Base-by-base conservation (phyloP, 768 basidiomycete genomes). In the Boletellus ananiceps region DNA sequence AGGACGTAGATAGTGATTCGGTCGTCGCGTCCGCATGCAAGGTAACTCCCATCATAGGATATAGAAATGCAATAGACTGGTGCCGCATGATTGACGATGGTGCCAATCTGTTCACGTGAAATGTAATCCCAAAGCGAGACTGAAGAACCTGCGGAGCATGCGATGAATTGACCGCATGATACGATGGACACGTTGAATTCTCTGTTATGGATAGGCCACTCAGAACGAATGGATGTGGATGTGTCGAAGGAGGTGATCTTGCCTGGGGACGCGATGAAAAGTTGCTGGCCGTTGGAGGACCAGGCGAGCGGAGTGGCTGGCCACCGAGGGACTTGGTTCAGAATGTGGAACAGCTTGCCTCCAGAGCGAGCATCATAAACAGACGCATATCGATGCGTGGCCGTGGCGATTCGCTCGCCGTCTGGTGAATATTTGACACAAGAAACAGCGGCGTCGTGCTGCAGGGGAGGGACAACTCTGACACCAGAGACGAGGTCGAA, bases 91-190 rank as follows among this genome's bases (percentile, higher is more conserved):
- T 21, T 6, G 34, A 49, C 3, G 47, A 37, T 11, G 18, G 1
- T 19, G 33, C 40, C 27, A 36, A 47, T 40, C 19, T 29, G 35
- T 8, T 35, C 31, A 16, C 35, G 23, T 14, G 49, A 50, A 13
- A 36, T 23, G 5, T 36, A 39, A 32, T 54, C 49, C 53, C 49
- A 54, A 13, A 54, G 40, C 13, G 45, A 47, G 36, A 54, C 41
- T 2, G 41, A 47, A 8, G 45, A 46, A n/a, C 49, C 40, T n/a
- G 45, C 29, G 15, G 41, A 29, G 43, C 25, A 42, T 11, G 41
- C 47, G 5, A 49, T 43, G 18, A 43, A 37, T 38, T 5, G 40
- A n/a, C 45, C 41, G 21, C 42, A 33, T 11, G 29, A 44, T 25
- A 36, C 35, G 9, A 50, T 27, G 4, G 40, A 44, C 23, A 8